Evolutionary conservation across 2,329 filamentous ascomycete genomes (phyloP), one percentile per base, ranked within the genome.

Genomic region (Rosellinia necatrix): DNA sequence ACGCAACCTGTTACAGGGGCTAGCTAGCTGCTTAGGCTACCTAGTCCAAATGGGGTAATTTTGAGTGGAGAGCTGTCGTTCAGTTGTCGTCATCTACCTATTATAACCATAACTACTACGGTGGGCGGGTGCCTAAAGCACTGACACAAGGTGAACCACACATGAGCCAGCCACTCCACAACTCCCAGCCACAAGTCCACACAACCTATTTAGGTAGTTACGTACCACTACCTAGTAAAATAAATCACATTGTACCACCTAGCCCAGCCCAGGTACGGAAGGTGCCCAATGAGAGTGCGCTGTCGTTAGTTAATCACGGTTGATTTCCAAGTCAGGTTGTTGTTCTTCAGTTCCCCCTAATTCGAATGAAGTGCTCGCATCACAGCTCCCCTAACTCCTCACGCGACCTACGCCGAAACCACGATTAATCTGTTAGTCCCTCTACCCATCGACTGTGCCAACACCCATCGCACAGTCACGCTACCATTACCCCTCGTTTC

Each of bases 391-490:
- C 48, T 17, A 21, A 48, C 35, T 21, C 32, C 25, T n/a, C 22
- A 46, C 52, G 55, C 58, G 44, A 54, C 47, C 49, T 27, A 50
- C 46, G 38, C 22, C 50, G 19, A 53, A 41, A 53, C 34, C 21
- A 29, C 17, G 10, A 34, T 27, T 8, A 19, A 34, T 9, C 24
- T 25, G 4, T 30, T 21, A 37, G 54, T 13, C 35, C 15, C 35
- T 49, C 34, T 22, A 17, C 47, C 44, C 46, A 61, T 58, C 61
- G 79, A 78, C 81, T 84, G 81, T 84, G 81, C 81, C 74, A 69
- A 68, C 60, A 65, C 56, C 62, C 62, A 66, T 71, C 71, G 81
- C 81, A 83, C 81, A 80, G 81, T 81, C 74, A 69, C 66, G 68
- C 61, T 58, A 61, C 49, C 56, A 52, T 62, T 61, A 51, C 65